Evolutionary conservation across 805 yeast species (phyloP).

Genomic region (Komagataella kurtzmanii): DNA sequence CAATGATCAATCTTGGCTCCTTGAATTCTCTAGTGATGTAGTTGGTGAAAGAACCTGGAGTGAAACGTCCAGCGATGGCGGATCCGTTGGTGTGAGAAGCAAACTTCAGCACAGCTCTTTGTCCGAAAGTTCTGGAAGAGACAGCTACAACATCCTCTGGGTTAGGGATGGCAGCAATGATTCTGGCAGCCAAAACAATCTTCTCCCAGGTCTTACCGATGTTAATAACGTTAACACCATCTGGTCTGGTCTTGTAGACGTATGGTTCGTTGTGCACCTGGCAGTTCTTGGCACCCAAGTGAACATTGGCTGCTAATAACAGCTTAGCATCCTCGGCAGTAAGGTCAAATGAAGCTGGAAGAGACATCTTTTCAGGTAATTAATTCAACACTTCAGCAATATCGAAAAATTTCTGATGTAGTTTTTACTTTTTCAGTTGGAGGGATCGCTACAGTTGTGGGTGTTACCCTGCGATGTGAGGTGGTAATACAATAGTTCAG

Average conservation of each 20-base stretch:
- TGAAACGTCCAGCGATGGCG: conserved; percentile 99
- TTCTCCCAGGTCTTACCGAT: conserved; percentile 99
- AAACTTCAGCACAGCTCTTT: conserved; percentile 98
- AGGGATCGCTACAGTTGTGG: not conserved
- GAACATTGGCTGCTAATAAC: conserved; percentile 98
- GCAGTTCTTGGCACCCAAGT: conserved; percentile 99
- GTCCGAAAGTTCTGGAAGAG: conserved; percentile 98
- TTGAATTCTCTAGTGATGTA: conserved; percentile 99
- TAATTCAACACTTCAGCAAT: conserved; percentile 1
- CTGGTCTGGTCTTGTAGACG: conserved; percentile 97
- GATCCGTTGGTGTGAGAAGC: conserved; percentile 99
- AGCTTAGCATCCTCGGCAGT: conserved; percentile 98
- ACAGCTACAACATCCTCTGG: conserved; percentile 97
- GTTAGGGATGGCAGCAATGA: conserved; percentile 98
- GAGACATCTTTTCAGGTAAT: conserved; percentile 36
- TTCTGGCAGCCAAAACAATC: conserved; percentile 98
- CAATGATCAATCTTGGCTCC: conserved; percentile 99
- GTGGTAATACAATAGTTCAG: not conserved
- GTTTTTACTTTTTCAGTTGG: not conserved
- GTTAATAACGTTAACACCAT: conserved; percentile 98
- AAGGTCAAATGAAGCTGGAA: conserved; percentile 82
- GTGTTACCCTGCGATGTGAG: not conserved
- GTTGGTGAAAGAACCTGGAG: conserved; percentile 99
- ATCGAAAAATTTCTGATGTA: not conserved
- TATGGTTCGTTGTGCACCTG: conserved; percentile 96